Percentiles rank a stretch among this genome's conserved stretches.
These are phyloP conservation scores for Wickerhamomyces bovis DNA, from an alignment of 805 yeast species.

Conservation along the genomic window DNA sequence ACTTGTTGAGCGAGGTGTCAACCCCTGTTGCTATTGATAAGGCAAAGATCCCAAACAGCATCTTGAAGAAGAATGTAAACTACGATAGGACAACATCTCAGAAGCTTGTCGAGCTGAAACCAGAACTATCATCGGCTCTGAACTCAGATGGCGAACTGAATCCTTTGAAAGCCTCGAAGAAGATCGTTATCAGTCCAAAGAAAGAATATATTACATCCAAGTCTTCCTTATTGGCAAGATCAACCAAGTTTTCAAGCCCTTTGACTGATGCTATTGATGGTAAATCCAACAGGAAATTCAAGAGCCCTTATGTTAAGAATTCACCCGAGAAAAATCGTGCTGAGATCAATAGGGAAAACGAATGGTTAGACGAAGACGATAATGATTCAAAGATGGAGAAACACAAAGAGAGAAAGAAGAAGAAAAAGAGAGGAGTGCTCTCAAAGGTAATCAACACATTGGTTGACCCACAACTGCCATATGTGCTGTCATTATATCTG, in stretches of 20 bases:
- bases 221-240: slow-evolving; percentile 1
- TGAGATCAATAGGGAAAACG: slow-evolving; percentile 2
- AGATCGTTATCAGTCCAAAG: slow-evolving; percentile 32
- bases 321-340: slow-evolving; percentile 9
- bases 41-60: slow-evolving; percentile 15
- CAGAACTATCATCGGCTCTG: slow-evolving; percentile 19
- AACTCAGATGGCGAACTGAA: slow-evolving; percentile 24
- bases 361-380: slow-evolving; percentile 21
- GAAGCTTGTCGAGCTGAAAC: slow-evolving; percentile 13
- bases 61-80: slow-evolving; percentile 19
- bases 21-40: slow-evolving; percentile 1
- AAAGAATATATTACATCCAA: slow-evolving; percentile 16
- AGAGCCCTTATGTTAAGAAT: slow-evolving; percentile 16
- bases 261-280: slow-evolving; percentile 21
- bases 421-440: slow-evolving; percentile 4
- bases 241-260: slow-evolving; percentile 18
- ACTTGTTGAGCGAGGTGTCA: neutral
- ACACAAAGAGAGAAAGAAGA: slow-evolving; percentile 4
- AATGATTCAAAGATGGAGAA: slow-evolving; percentile 3
- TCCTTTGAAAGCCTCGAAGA: slow-evolving; percentile 27
- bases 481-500: slow-evolving; percentile 52
- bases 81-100: slow-evolving; percentile 17
- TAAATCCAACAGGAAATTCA: slow-evolving; percentile 3
- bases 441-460: slow-evolving; percentile 14
- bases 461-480: slow-evolving; percentile 46